Conservation (phyloP, 2,329 filamentous ascomycete genomes). For the Raffaelea ambrosiae region DNA sequence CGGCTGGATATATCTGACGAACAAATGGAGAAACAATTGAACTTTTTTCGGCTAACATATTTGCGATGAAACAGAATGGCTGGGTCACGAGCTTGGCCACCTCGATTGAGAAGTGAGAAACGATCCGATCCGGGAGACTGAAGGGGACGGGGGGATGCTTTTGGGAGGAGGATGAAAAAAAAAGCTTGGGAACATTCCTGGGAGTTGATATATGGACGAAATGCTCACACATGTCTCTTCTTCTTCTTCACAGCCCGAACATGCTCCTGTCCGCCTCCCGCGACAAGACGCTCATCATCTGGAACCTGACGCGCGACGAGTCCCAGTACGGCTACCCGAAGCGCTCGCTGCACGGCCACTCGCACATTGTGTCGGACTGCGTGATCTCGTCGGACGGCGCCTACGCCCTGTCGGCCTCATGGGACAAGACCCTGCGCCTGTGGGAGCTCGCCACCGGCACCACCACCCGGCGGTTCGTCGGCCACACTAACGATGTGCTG, state of each 20-base stretch:
- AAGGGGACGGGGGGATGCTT: no score
- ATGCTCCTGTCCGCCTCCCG: constrained; percentile 97
- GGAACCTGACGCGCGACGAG: constrained; percentile 99
- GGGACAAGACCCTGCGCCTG: constrained; percentile 99
- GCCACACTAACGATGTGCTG: constrained; percentile 98
- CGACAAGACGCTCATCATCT: constrained; percentile 99
- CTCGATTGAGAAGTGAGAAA: constrained; percentile 90
- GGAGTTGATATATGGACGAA: no score
- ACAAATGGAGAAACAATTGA: no score
- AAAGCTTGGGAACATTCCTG: background rate
- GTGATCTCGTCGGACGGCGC: constrained; percentile 99
- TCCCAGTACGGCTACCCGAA: constrained; percentile 98
- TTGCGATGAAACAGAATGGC: constrained; percentile 59
- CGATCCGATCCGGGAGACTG: no score
- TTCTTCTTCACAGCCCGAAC: constrained; percentile 63
- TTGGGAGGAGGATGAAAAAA: background rate
- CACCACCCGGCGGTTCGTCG: constrained; percentile 97
- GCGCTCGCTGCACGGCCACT: constrained; percentile 97
- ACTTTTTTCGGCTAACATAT: no score
- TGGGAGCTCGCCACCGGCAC: constrained; percentile 98
- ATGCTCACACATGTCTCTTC: no score
- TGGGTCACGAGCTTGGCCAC: constrained; percentile 99
- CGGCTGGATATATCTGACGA: no score
- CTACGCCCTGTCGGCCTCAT: constrained; percentile 96
- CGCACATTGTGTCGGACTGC: constrained; percentile 99